These are phyloP conservation scores for Panicum virgatum DNA, from an alignment of 202 grass and related monocot species.

Conservation along the genomic window DNA sequence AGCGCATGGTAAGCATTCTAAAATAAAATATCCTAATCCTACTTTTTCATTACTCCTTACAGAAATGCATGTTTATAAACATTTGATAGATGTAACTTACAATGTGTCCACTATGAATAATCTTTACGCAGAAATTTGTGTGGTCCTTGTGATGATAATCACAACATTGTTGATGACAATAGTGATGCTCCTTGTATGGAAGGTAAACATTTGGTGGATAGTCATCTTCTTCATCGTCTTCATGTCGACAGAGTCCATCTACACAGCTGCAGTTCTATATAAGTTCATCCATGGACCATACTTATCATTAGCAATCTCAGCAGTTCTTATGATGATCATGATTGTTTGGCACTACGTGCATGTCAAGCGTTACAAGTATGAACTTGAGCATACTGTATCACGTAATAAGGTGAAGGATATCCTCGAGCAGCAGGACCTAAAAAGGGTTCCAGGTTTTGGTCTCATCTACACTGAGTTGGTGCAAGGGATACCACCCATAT, in stretches of 20 bases:
- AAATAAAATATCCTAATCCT: not conserved
- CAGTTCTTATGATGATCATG: slow-evolving; percentile 48
- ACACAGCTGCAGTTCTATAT: slow-evolving; percentile 48
- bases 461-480: slow-evolving; percentile 67
- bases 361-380: slow-evolving; percentile 51
- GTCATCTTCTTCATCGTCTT: slow-evolving; percentile 39
- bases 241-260: slow-evolving; percentile 43
- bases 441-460: slow-evolving; percentile 45
- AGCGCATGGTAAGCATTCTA: slow-evolving; percentile 47
- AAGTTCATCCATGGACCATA: slow-evolving; percentile 49
- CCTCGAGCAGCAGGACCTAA: slow-evolving; percentile 6
- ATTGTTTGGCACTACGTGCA: slow-evolving; percentile 61
- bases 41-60: not conserved
- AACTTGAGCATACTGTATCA: slow-evolving; percentile 52
- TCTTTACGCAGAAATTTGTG: slow-evolving; percentile 45
- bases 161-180: slow-evolving; percentile 55
- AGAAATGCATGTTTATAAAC: not conserved
- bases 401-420: slow-evolving; percentile 35
- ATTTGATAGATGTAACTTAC: not conserved
- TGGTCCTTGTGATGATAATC: slow-evolving; percentile 61
- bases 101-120: not conserved
- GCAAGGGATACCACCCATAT: slow-evolving; percentile 66
- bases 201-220: slow-evolving; percentile 52
- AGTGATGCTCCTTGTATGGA: slow-evolving; percentile 61
- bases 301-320: slow-evolving; percentile 43